Evolutionary conservation across 2,329 filamentous ascomycete genomes (phyloP).

Genomic region (Colletotrichum sp.): DNA sequence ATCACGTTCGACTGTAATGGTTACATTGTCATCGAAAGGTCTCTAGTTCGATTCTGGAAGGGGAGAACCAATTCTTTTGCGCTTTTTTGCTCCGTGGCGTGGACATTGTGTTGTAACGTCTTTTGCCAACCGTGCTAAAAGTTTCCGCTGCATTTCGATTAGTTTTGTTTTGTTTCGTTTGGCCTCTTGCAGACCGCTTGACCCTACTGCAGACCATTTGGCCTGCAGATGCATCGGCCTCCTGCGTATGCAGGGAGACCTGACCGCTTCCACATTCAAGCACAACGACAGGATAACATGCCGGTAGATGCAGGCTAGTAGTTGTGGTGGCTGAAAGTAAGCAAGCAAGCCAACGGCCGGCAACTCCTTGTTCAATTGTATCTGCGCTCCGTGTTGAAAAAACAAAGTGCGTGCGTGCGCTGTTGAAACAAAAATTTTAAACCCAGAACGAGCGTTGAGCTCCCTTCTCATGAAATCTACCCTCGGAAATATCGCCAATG

Average conservation of each 20-base stretch:
- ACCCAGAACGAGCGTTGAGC: conserved; percentile 22
- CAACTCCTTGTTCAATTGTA: neutral
- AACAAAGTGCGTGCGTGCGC: neutral
- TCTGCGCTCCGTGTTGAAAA: neutral
- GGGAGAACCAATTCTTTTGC: conserved; percentile 22
- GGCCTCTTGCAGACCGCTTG: neutral
- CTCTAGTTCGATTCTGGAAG: conserved; percentile 23
- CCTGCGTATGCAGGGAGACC: neutral
- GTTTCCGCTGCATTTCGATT: neutral
- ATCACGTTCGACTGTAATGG: conserved; percentile 24
- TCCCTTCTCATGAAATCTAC: conserved; percentile 20
- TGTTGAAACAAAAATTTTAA: neutral
- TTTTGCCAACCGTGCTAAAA: neutral
- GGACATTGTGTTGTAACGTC: neutral
- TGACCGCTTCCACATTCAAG: neutral
- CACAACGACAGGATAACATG: neutral
- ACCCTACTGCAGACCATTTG: neutral
- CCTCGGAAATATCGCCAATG: conserved; percentile 12
- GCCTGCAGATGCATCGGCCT: neutral
- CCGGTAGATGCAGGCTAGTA: neutral
- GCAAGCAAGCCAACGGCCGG: neutral
- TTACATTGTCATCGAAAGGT: conserved; percentile 18
- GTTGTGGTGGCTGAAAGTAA: neutral
- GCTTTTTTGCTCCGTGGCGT: conserved; percentile 7
- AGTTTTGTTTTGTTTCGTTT: neutral